phyloP scores from a whole-genome alignment of 306 rosid genomes.

The Abrus precatorius region DNA sequence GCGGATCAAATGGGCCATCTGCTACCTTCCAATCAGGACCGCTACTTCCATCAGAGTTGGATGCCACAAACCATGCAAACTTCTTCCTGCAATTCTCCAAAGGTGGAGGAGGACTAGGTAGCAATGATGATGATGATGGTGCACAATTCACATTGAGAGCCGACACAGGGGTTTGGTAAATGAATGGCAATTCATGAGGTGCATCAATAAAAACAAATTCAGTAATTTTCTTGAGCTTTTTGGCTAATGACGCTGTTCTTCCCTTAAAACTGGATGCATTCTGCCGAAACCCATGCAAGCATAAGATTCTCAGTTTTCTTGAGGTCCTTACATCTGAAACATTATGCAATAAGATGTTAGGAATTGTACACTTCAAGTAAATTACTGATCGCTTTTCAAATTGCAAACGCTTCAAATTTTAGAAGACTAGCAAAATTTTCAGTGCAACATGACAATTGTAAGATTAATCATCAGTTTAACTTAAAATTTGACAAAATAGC shows the following conservation, averaged over 20 bases:
- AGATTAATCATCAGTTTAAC: conserved; percentile 9
- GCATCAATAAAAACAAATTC: conserved; percentile 84
- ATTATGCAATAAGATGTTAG: conserved; percentile 41
- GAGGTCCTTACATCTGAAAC: conserved; percentile 66
- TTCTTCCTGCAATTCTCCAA: conserved; percentile 71
- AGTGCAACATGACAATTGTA: not conserved
- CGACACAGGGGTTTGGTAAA: conserved; percentile 65
- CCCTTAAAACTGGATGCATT: conserved; percentile 91
- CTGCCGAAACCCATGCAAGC: conserved; percentile 96
- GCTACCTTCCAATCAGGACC: conserved; percentile 70
- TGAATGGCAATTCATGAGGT: conserved; percentile 83
- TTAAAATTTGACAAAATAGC: conserved; percentile 4
- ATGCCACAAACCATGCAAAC: conserved; percentile 83
- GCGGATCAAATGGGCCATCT: conserved; percentile 77
- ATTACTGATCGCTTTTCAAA: conserved; percentile 11
- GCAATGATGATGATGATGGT: conserved; percentile 49
- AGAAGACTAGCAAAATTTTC: conserved; percentile 30
- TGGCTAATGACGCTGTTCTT: conserved; percentile 85
- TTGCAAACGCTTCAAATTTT: conserved; percentile 30
- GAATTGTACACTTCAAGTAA: conserved; percentile 32
- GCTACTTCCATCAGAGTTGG: conserved; percentile 49
- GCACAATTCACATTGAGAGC: conserved; percentile 39
- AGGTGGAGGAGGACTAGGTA: conserved; percentile 63
- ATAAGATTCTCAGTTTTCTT: conserved; percentile 77
- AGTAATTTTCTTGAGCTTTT: conserved; percentile 76